Conservation (phyloP, 768 basidiomycete species). For the Rhodocollybia butyracea region DNA sequence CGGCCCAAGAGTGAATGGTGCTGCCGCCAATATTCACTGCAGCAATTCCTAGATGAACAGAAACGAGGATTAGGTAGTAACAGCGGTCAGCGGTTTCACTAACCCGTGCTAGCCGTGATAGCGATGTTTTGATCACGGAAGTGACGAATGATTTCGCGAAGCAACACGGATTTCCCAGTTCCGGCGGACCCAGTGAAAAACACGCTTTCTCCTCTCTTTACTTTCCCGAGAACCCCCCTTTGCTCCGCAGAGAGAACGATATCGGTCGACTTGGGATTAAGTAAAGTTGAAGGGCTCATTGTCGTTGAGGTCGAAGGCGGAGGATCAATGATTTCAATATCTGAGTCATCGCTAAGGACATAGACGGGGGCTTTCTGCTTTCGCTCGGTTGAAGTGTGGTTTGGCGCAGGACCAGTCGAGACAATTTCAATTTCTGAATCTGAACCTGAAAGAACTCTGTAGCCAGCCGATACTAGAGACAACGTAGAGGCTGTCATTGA, state of each 20-base stretch:
- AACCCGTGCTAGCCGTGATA: conserved; percentile 74
- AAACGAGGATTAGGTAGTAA: no score
- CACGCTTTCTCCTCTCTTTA: conserved; percentile 60
- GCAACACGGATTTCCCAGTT: conserved; percentile 81
- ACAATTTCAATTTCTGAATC: conserved; percentile 3
- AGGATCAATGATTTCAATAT: conserved; percentile 11
- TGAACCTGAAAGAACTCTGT: not conserved
- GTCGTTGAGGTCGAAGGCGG: not conserved
- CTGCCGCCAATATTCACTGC: conserved; percentile 79
- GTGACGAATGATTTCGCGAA: conserved; percentile 66
- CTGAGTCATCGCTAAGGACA: conserved; percentile 7
- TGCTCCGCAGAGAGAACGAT: conserved; percentile 53
- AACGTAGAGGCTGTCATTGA: not conserved
- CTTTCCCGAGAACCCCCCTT: conserved; percentile 41
- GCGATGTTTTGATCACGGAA: conserved; percentile 47
- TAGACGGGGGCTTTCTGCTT: not conserved
- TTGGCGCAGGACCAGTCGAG: not conserved
- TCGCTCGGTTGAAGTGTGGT: no score
- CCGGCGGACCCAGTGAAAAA: conserved; percentile 90
- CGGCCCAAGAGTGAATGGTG: conserved; percentile 82
- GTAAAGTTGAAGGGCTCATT: no score
- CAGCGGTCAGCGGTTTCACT: no score
- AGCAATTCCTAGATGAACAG: conserved; percentile 45
- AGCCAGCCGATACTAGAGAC: not conserved
- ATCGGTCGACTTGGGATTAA: conserved; percentile 7